Conservation (phyloP, 2,329 filamentous ascomycete species). For the Neophaeococcomyces mojaviensis region DNA sequence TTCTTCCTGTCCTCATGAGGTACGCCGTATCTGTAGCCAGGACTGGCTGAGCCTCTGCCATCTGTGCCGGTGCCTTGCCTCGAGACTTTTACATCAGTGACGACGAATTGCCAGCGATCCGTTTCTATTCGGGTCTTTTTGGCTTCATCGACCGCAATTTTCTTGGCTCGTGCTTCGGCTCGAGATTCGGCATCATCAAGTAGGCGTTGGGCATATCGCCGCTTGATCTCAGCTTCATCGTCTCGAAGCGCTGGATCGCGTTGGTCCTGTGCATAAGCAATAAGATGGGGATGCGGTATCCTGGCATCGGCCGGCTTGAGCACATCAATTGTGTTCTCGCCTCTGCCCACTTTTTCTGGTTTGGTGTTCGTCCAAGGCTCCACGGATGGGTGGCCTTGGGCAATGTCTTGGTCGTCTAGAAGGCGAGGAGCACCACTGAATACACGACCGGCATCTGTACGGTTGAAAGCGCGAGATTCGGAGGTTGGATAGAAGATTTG, state of each 20-base stretch:
- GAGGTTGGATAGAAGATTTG: constrained; percentile 57
- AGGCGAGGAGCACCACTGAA: constrained; percentile 44
- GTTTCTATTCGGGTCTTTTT: constrained; percentile 30
- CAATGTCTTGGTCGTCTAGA: constrained; percentile 28
- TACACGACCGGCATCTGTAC: constrained; percentile 56
- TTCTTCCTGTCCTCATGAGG: constrained; percentile 57
- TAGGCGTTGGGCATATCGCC: constrained; percentile 39
- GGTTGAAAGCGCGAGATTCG: constrained; percentile 58
- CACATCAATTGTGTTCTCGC: constrained; percentile 37
- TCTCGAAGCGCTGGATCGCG: constrained; percentile 26
- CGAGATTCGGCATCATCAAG: constrained; percentile 34
- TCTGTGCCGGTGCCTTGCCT: constrained; percentile 48
- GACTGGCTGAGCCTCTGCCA: constrained; percentile 46
- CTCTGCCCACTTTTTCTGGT: constrained; percentile 37
- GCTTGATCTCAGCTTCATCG: constrained; percentile 27
- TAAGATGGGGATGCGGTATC: constrained; percentile 56
- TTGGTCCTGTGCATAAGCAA: constrained; percentile 42
- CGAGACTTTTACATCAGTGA: constrained; percentile 47
- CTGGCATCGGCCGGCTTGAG: constrained; percentile 56
- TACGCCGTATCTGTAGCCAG: constrained; percentile 55
- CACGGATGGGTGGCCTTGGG: constrained; percentile 23
- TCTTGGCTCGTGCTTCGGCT: constrained; percentile 37
- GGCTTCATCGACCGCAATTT: constrained; percentile 32
- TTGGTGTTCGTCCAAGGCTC: constrained; percentile 25
- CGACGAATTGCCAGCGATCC: constrained; percentile 53